Evolutionary conservation across 129 eudicot genomes (phyloP).

Genomic region (Pseudognaphalium luteoalbum): DNA sequence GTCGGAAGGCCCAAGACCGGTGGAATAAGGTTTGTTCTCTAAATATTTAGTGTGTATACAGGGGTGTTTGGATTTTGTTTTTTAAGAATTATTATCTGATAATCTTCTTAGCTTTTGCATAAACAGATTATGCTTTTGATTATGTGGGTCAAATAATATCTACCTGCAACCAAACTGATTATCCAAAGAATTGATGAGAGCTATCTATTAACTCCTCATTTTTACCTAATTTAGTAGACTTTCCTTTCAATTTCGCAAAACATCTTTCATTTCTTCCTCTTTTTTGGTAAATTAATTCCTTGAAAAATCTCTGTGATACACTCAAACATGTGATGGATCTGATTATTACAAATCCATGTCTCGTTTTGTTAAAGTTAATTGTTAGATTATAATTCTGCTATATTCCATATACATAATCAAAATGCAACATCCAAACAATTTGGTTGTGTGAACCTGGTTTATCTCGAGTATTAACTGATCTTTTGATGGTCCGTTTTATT

Average conservation of each 20-base stretch:
- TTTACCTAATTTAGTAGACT: not conserved
- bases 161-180: not conserved
- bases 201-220: not conserved
- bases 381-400: not conserved
- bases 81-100: not conserved
- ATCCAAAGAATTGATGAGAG: not conserved
- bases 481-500: not conserved
- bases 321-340: not conserved
- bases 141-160: too few species aligned
- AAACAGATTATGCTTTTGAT: not conserved
- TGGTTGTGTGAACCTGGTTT: not conserved
- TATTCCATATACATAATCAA: not conserved
- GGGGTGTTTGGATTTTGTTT: not conserved
- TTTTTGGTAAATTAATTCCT: not conserved
- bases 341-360: not conserved
- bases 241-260: not conserved
- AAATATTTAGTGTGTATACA: not conserved
- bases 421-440: not conserved
- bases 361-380: too few species aligned
- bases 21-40: slow-evolving; percentile 66
- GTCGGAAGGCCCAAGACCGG: slow-evolving; percentile 72
- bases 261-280: not conserved
- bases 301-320: not conserved
- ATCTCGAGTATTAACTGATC: not conserved
- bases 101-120: not conserved